Evolutionary conservation across 2,329 filamentous ascomycete genomes (phyloP), one percentile per base, ranked within the genome.

Genomic region (Fusarium nanum): DNA sequence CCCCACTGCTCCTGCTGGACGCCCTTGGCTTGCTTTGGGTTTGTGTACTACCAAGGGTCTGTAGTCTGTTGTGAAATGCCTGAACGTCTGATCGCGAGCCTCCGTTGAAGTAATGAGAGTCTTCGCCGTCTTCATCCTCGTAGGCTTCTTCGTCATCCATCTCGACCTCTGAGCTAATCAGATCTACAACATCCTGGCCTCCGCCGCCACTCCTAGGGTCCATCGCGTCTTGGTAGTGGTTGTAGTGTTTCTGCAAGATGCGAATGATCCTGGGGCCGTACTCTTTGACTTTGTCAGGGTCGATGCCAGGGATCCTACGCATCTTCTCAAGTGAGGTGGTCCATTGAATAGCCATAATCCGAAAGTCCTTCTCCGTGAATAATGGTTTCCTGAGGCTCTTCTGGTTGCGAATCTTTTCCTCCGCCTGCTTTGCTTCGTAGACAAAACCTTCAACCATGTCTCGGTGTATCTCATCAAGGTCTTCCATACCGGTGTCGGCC

Each of bases 271-370:
- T 84, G 34, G 79, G 81, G 10, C 92, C 92, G 75, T 90, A 89
- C 4, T 83, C 81, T 46, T 83, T 76, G 25, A 93, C 90, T 75
- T 89, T 91, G 27, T 89, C 87, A 2, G 77, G 68, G 56, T 91
- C 85, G 61, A 94, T 90, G 12, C 86, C 87, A 0, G 85, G 84
- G 50, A 95, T 91, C 11, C 79, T 78, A 32, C 80, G 81, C 88
- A 96, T 92, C 60, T 88, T 82, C 18, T 87, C 85, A 12, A 88
- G 74, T 11, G 83, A 88, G 10, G 82, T 84, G 1, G 92, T 92
- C 83, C 92, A 91, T 34, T 84, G 80, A 52, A 93, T 88, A 14
- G 88, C 90, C 91, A 96, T 94, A 71, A 91, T 87, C 37, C 90
- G 88, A 53, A 94, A 85, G 16, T 93, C 85, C 23, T 84, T 84